Evolutionary conservation across 768 basidiomycete species (phyloP).

Genomic region (Leucosporidium scottii): DNA sequence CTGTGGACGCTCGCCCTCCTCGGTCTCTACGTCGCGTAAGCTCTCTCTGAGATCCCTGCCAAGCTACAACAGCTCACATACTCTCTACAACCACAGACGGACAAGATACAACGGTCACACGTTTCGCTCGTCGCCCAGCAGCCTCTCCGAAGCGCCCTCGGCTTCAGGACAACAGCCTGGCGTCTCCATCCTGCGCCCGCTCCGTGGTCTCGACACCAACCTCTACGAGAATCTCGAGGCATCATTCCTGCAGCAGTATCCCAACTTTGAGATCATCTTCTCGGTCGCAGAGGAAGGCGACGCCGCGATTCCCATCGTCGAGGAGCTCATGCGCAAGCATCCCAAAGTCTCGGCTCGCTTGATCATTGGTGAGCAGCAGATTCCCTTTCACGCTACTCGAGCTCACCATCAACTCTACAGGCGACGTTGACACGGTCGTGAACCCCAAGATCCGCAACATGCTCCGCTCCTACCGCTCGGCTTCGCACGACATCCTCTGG

Average conservation of each 20-base stretch:
- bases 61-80: slow-evolving; percentile 3
- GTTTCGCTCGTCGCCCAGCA: slow-evolving; percentile 56
- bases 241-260: slow-evolving; percentile 83
- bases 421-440: slow-evolving; percentile 74
- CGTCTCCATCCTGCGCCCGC: slow-evolving; percentile 85
- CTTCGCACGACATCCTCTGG: slow-evolving; percentile 85
- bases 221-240: slow-evolving; percentile 94
- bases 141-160: slow-evolving; percentile 35
- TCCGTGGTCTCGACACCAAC: slow-evolving; percentile 92
- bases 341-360: slow-evolving; percentile 65
- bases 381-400: not conserved
- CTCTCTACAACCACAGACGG: slow-evolving; percentile 49
- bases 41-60: not conserved
- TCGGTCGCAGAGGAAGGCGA: slow-evolving; percentile 84
- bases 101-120: slow-evolving; percentile 64
- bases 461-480: slow-evolving; percentile 69
- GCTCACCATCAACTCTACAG: slow-evolving; percentile 44
- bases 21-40: slow-evolving; percentile 66
- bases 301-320: slow-evolving; percentile 76
- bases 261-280: slow-evolving; percentile 74
- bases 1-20: slow-evolving; percentile 62
- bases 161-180: slow-evolving; percentile 51
- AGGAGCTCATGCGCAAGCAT: slow-evolving; percentile 68
- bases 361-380: slow-evolving; percentile 57
- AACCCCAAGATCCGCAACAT: slow-evolving; percentile 99